Conservation (phyloP, 257 asterid species). For the Ajuga chamaepitys region DNA sequence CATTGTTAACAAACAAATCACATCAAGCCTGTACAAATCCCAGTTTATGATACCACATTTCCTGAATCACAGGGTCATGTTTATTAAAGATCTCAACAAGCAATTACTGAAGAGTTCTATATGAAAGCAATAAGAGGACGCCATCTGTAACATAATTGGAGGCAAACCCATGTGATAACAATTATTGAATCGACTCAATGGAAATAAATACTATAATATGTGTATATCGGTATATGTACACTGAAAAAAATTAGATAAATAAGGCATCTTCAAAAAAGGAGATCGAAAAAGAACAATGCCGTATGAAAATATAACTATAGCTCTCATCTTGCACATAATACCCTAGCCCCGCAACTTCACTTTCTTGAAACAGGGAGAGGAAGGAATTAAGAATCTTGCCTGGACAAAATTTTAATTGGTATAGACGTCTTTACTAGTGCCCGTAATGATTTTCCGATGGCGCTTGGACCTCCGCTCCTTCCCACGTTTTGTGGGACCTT, state of each 20-base stretch:
- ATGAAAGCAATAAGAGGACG: not conserved
- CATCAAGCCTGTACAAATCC: too few relatives aligned
- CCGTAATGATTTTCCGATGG: constrained; percentile 52
- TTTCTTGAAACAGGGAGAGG: constrained; percentile 31
- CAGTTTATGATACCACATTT: too few relatives aligned
- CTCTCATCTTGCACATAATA: constrained; percentile 25
- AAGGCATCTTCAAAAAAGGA: not conserved
- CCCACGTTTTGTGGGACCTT: constrained; percentile 41
- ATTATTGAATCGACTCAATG: constrained; percentile 4
- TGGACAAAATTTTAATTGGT: constrained; percentile 30
- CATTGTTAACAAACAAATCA: not conserved
- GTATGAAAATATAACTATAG: constrained; percentile 16
- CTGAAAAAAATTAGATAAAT: constrained; percentile 28
- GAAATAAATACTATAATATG: constrained; percentile 11
- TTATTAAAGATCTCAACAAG: not conserved
- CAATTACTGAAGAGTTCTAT: not conserved
- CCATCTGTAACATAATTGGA: not conserved
- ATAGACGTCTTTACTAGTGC: constrained; percentile 24
- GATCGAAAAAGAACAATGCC: not conserved
- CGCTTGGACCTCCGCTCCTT: constrained; percentile 49
- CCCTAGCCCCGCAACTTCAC: not conserved
- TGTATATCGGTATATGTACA: constrained; percentile 24
- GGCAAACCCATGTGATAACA: not conserved
- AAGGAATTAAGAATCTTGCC: constrained; percentile 26
- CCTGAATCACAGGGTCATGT: not conserved